Conservation (phyloP, 2,329 filamentous ascomycete species). For the Fusarium piperis region DNA sequence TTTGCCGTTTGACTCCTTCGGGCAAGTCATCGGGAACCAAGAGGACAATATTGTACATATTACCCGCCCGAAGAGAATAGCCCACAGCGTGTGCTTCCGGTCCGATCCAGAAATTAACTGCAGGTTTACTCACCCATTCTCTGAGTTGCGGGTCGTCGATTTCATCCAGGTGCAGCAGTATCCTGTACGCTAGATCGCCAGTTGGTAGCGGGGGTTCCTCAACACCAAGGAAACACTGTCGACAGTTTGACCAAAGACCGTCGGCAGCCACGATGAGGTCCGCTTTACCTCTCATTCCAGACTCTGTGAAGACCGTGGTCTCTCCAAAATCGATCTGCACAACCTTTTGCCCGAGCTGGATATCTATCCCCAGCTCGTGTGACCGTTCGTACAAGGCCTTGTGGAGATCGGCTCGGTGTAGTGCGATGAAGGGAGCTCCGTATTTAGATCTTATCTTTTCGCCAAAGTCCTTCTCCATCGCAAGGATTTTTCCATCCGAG, state of each 20-base stretch:
- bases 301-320: constrained; percentile 51
- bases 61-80: neutral
- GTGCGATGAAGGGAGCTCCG: constrained; percentile 64
- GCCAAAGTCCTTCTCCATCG: constrained; percentile 61
- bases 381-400: constrained; percentile 61
- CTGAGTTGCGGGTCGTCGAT: constrained; percentile 61
- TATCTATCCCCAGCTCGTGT: constrained; percentile 60
- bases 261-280: constrained; percentile 66
- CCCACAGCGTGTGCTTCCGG: constrained; percentile 48
- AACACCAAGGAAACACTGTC: constrained; percentile 57
- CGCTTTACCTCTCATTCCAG: constrained; percentile 46
- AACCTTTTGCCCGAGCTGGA: constrained; percentile 61
- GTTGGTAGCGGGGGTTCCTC: constrained; percentile 64
- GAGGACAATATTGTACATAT: neutral
- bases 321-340: constrained; percentile 57
- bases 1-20: constrained; percentile 47
- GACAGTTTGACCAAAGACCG: constrained; percentile 69
- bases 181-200: constrained; percentile 72
- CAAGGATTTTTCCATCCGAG: constrained; percentile 56
- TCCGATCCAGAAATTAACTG: constrained; percentile 71
- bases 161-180: constrained; percentile 63
- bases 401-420: constrained; percentile 72
- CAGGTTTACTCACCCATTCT: constrained; percentile 61
- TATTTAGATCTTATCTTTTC: constrained; percentile 64
- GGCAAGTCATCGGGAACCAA: neutral